Evolutionary conservation across 1,284 basidiomycete species (phyloP), one percentile per base, ranked within the genome.

Genomic region (Fomes fomentarius): DNA sequence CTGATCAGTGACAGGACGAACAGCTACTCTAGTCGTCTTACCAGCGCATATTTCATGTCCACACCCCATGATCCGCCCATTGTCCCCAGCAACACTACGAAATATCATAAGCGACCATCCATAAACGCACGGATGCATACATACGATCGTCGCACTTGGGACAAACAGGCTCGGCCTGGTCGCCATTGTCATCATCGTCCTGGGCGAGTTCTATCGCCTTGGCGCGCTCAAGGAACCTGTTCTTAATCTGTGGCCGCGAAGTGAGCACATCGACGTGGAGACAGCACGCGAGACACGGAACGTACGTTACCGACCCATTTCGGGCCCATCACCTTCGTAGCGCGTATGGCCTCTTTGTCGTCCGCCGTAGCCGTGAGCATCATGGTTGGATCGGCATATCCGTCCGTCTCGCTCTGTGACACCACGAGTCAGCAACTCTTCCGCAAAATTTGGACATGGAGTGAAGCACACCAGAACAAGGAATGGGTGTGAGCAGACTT

Each of bases 401-500:
- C 76, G 33, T 77, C 74, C 0, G 75, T 69, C 57, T 77, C 72
- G 22, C 69, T 66, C 74, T 79, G 57, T 2, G 47, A 14, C 1
- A 17, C 3, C 8, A 30, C 28, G n/a, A n/a, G n/a, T n/a, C n/a
- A n/a, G n/a, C n/a, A n/a, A n/a, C n/a, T n/a, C n/a, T n/a, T n/a
- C n/a, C n/a, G n/a, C n/a, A n/a, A n/a, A n/a, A n/a, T n/a, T n/a
- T n/a, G n/a, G 37, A 35, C 8, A 45, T 42, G 8, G 10, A 15
- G 12, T 24, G 26, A 39, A 15, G 10, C 3, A 71, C 78, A 84
- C 84, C 39, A 87, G 70, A 47, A 85, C 82, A 6, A 88, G 77
- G 56, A 83, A 71, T 0, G 86, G 86, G 62, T 88, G 86, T 52
- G 82, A 81, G 63, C 84, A 87, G 0, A 86, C 70, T 63, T 89